Evolutionary conservation across 306 rosid species (phyloP).

Genomic region (Vigna hirtella): DNA sequence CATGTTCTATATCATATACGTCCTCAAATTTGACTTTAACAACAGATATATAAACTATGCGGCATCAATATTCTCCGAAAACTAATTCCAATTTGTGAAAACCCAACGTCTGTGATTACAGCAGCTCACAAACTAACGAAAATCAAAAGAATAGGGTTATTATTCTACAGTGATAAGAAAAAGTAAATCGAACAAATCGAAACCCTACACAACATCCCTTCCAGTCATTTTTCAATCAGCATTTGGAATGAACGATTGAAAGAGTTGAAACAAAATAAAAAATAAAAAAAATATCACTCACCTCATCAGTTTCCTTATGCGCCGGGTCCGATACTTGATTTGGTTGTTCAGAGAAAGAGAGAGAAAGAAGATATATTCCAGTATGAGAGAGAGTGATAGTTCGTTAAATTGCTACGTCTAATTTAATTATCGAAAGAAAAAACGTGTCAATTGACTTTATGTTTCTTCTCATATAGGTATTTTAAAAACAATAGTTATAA

Average conservation of each 20-base stretch:
- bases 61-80: not conserved
- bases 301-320: not conserved
- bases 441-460: too few species aligned
- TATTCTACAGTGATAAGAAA: not conserved
- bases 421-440: too few species aligned
- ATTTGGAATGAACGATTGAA: not conserved
- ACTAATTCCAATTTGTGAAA: not conserved
- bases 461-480: too few species aligned
- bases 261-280: not conserved
- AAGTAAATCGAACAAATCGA: not conserved
- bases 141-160: slow-evolving; percentile 22
- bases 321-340: not conserved
- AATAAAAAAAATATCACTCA: not conserved
- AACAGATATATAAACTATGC: slow-evolving; percentile 25
- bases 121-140: not conserved
- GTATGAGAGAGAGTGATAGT: not conserved
- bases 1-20: slow-evolving; percentile 55
- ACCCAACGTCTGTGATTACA: slow-evolving; percentile 29
- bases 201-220: not conserved
- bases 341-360: not conserved
- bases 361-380: too few species aligned
- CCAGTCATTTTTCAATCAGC: not conserved
- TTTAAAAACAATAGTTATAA: too few species aligned
- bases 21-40: not conserved
- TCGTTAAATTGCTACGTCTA: too few species aligned